Percentiles rank a stretch among this genome's conserved stretches.
phyloP scores from a whole-genome alignment of 1,284 basidiomycete species.

The Irpex lacteus region DNA sequence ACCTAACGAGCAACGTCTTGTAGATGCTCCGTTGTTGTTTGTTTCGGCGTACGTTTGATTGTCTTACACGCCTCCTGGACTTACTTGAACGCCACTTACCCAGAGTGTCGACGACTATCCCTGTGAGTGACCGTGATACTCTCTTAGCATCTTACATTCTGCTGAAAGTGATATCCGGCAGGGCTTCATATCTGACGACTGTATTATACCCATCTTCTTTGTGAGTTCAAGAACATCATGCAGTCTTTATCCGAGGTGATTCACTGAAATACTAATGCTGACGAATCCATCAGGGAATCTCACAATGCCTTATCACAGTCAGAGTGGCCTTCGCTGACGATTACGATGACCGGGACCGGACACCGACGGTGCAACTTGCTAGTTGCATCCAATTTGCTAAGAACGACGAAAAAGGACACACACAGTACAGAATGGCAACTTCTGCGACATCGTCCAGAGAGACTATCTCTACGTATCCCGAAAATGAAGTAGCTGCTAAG shows the following conservation, averaged over 20 bases:
- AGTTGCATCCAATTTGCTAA: no score
- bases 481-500: no score
- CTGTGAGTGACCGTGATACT: not conserved
- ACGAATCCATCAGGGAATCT: conserved; percentile 10
- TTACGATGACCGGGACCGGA: not conserved
- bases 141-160: not conserved
- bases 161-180: not conserved
- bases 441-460: no score
- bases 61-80: not conserved
- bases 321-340: not conserved
- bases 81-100: not conserved
- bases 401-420: no score
- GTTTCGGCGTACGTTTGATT: no score
- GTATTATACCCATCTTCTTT: conserved; percentile 17
- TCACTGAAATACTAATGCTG: not conserved
- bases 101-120: not conserved
- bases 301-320: conserved; percentile 13
- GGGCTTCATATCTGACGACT: not conserved
- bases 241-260: not conserved
- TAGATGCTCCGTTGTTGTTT: no score
- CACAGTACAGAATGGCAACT: no score
- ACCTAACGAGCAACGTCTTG: not conserved
- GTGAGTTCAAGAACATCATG: conserved; percentile 4
- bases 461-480: no score
- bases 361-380: no score